Conservation (phyloP, 2,329 filamentous ascomycete species). For the Endothia cerciana region DNA sequence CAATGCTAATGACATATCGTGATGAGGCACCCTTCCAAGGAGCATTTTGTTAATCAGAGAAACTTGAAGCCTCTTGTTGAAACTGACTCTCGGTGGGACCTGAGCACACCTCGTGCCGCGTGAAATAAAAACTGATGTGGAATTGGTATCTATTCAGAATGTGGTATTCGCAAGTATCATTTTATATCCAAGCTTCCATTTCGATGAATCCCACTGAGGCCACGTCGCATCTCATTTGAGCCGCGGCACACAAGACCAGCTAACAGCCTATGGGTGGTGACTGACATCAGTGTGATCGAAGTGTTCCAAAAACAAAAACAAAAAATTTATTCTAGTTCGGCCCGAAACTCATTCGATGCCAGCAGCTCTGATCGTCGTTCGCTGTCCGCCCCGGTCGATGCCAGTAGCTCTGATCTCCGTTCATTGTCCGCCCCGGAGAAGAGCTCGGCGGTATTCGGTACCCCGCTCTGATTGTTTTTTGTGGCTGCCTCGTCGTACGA, state of each 20-base stretch:
- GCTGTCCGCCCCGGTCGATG: background rate
- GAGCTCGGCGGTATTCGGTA: constrained; percentile 1
- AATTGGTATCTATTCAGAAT: background rate
- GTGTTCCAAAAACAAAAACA: background rate
- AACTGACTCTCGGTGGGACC: background rate
- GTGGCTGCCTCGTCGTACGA: constrained; percentile 4
- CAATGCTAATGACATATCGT: background rate
- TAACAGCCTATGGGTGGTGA: background rate
- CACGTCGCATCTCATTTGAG: background rate
- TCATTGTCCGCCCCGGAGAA: background rate
- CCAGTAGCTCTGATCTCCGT: constrained; percentile 5
- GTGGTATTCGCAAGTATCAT: background rate
- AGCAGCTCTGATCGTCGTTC: background rate
- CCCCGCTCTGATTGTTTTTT: background rate
- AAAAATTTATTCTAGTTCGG: background rate
- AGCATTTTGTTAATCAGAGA: background rate
- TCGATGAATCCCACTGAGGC: background rate
- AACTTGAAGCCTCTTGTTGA: background rate
- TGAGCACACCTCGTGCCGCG: background rate
- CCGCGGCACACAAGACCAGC: background rate
- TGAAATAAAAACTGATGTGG: background rate
- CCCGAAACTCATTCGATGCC: background rate
- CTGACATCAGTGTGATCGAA: background rate
- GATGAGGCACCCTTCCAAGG: background rate
- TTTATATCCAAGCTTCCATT: background rate